Evolutionary conservation across 129 eudicot species (phyloP), one percentile per base, ranked within the genome.

Genomic region (Flaveria bidentis): DNA sequence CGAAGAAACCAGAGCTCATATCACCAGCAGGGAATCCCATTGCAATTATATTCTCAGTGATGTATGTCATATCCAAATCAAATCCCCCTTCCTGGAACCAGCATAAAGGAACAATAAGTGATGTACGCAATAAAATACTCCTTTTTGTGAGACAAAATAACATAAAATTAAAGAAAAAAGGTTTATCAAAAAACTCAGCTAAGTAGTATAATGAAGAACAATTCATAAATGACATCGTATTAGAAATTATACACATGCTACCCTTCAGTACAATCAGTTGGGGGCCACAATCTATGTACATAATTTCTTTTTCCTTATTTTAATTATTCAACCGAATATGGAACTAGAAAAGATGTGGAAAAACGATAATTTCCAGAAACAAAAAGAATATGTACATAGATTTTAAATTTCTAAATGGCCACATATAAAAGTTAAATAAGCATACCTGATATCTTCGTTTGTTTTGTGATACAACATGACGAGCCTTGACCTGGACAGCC

Each of bases 21-120:
- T 93, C 98, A 75, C 98, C 98, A 71, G 98, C 98, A 78, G 97
- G 98, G 70, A 93, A 93, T 74, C 98, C 98, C 98, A 93, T 93
- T 17, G 98, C 98, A 84, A 90, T 90, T 47, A 93, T 88, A 81
- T 93, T 93, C 87, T 93, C 98, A 1, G 97, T 93, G 76, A 93
- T 90, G 75, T 93, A 93, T 30, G 98, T 90, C 98, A 93, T 84
- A 75, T 93, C 98, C 62, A 93, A 81, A 87, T 93, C 98, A 76
- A 90, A 93, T 73, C 91, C 98, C 57, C 94, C 97, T 81, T 93
- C 97, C 97, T 93, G 80, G 15, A 67, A 70, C 73, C 61, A 71
- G 7, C 26, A 78, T 18, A 81, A 60, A 47, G 55, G 36, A 68
- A 74, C 42, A 58, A 58, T 9, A 81, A 5, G 39, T 13, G 18